A percentile compares a stretch with the other conserved stretches of the same genome.
phyloP scores from a whole-genome alignment of 1,139 yeast species.

The Casaregolazyma suthepensis region DNA sequence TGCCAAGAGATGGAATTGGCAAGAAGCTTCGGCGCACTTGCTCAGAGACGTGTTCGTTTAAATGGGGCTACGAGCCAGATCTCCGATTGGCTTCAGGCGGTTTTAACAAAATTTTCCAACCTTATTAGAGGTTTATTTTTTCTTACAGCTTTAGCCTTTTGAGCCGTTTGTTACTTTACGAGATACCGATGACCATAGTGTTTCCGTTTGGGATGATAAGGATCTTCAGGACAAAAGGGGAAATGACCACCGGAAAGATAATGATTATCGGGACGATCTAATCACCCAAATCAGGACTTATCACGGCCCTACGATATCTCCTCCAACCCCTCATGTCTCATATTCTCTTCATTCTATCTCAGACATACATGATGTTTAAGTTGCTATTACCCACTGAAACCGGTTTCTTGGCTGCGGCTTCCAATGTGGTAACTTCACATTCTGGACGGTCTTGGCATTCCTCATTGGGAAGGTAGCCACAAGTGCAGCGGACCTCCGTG shows the following conservation, averaged over 20 bases:
- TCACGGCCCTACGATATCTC: neutral
- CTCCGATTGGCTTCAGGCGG: too few species aligned
- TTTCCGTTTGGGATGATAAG: neutral
- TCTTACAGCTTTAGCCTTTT: neutral
- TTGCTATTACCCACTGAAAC: neutral
- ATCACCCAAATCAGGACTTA: neutral
- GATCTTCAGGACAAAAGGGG: neutral
- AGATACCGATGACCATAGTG: neutral
- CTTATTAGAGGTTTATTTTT: too few species aligned
- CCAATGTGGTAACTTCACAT: neutral
- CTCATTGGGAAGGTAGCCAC: neutral
- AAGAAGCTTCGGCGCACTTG: neutral
- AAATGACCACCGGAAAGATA: neutral
- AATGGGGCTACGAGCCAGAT: neutral
- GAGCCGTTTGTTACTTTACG: neutral
- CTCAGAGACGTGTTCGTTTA: neutral
- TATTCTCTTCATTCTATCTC: neutral
- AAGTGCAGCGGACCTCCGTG: neutral
- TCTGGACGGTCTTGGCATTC: neutral
- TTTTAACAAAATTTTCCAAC: too few species aligned
- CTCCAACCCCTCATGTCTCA: neutral
- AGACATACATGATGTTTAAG: neutral
- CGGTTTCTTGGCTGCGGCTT: neutral
- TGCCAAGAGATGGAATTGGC: neutral
- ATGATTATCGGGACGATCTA: neutral